phyloP scores from a whole-genome alignment of 2,329 filamentous ascomycete species.

The Periconia sp. region DNA sequence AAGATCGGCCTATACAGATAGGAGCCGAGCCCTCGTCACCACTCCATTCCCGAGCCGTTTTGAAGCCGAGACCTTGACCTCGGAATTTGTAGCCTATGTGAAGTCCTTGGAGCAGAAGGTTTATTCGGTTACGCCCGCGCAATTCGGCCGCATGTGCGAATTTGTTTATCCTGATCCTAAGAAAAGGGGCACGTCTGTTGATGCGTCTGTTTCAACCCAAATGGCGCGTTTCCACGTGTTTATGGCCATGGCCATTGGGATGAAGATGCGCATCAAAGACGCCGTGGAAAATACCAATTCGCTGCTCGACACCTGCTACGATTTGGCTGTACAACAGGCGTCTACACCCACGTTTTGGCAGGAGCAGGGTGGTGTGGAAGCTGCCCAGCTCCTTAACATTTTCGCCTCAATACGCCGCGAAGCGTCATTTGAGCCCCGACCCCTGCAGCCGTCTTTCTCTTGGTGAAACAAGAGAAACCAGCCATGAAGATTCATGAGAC shows the following conservation, averaged over 20 bases:
- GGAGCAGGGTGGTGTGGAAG: slow-evolving; percentile 35
- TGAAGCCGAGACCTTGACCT: slow-evolving; percentile 39
- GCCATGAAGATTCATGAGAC: not conserved
- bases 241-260: slow-evolving; percentile 39
- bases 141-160: slow-evolving; percentile 35
- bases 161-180: slow-evolving; percentile 35
- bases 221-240: slow-evolving; percentile 43
- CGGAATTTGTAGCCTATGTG: slow-evolving; percentile 35
- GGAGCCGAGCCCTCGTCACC: slow-evolving; percentile 33
- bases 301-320: slow-evolving; percentile 38
- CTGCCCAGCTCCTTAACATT: slow-evolving; percentile 32
- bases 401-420: slow-evolving; percentile 34
- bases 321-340: slow-evolving; percentile 39
- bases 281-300: slow-evolving; percentile 32
- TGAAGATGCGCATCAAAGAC: slow-evolving; percentile 37
- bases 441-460: slow-evolving; percentile 33
- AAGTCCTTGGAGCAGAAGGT: slow-evolving; percentile 25
- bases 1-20: slow-evolving; percentile 33
- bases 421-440: slow-evolving; percentile 16
- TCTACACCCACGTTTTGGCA: slow-evolving; percentile 35
- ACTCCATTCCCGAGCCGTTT: slow-evolving; percentile 37
- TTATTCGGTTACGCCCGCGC: slow-evolving; percentile 25
- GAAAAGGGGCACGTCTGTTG: slow-evolving; percentile 13
- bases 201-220: slow-evolving; percentile 24
- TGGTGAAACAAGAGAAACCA: slow-evolving; percentile 23